Base-by-base conservation (phyloP, 2,329 filamentous ascomycete genomes). In the Hortaea sp. region DNA sequence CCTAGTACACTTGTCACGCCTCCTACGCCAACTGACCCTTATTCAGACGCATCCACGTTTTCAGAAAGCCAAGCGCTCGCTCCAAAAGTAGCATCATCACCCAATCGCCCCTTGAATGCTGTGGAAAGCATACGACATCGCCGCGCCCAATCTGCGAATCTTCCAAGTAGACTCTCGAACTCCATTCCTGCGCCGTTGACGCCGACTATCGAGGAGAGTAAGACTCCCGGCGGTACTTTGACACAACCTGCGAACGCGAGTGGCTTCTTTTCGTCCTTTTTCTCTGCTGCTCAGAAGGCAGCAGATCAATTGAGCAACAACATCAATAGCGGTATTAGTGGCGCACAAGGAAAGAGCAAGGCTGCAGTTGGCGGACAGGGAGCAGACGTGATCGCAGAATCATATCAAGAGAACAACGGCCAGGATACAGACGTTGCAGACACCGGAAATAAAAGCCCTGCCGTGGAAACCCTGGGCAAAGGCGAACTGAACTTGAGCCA, bases 281-380 rank as follows among this genome's bases (percentile, higher is more conserved):
- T 98, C 53, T 90, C 88, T 37, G 90, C 84, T 40, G 92, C 92
- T 12, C 90, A 97, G 66, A 95, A 84, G 75, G 90, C 90, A 39
- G 88, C 89, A 10, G 88, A 72, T 53, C 81, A 79, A 12, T 65
- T 89, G 4, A 87, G 77, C 55, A 86, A 77, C 52, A 87, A 82
- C 41, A 82, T 95, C 41, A 78, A 79, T 42, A 89, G 81, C 4
- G 71, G 67, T 37, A 38, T 27, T 31, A 20, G 20, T 20, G 68
- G 75, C 29, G 51, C 58, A 6, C 76, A 77, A n/a, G 66, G 68
- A 43, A 71, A 71, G 56, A 70, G 67, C 52, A 71, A 61, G 65
- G 20, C 20, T 20, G 20, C 20, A 20, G 32, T 35, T n/a, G 32
- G 32, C 32, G 20, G 20, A 20, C 20, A 20, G 20, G 20, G 20